Conservation (phyloP, 805 yeast species). For the Debaryomyces prosopidis region DNA sequence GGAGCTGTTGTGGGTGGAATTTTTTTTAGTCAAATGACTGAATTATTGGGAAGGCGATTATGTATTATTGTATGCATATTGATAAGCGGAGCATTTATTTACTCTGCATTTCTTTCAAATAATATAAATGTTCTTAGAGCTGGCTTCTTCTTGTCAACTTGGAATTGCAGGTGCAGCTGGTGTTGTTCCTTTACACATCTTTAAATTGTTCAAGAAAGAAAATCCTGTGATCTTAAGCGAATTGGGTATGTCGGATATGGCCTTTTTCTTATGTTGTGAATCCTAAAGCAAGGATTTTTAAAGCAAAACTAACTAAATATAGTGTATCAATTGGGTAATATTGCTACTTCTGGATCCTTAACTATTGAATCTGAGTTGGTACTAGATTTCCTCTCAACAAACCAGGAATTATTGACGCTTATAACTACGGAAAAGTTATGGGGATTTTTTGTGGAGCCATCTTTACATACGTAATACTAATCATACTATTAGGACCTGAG, state of each 20-base stretch:
- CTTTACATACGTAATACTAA: constrained; percentile 48
- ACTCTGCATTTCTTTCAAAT: constrained; percentile 35
- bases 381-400: constrained; percentile 40
- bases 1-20: constrained; percentile 44
- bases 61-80: constrained; percentile 30
- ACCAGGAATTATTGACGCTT: constrained; percentile 21
- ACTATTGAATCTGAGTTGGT: constrained; percentile 66
- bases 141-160: constrained; percentile 60
- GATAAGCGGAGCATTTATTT: constrained; percentile 40
- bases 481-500: constrained; percentile 63
- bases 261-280: no score
- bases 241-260: constrained; percentile 24
- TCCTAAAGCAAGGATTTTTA: not conserved
- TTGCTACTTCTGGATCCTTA: constrained; percentile 64
- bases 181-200: constrained; percentile 59
- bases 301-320: not conserved
- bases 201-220: constrained; percentile 64
- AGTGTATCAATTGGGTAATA: constrained; percentile 67
- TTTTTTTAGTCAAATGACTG: constrained; percentile 44
- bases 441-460: constrained; percentile 66
- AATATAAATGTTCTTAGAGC: constrained; percentile 48
- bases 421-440: constrained; percentile 56
- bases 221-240: constrained; percentile 65
- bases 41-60: constrained; percentile 37
- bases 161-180: constrained; percentile 73